phyloP scores from a whole-genome alignment of 108 stramenopile species.

The Skeletonema costatum region DNA sequence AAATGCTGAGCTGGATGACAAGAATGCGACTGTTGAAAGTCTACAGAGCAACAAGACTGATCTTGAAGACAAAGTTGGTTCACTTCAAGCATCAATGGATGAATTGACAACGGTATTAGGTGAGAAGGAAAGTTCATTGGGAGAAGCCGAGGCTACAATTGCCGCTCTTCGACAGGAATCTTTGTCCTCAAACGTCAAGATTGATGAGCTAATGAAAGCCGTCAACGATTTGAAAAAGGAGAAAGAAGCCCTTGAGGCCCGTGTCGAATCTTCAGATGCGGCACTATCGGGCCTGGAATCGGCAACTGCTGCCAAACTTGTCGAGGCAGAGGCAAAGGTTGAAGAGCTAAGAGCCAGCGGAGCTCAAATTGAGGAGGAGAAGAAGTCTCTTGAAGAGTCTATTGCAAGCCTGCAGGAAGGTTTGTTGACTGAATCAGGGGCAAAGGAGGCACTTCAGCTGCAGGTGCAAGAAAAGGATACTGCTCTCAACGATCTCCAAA shows the following conservation, averaged over 20 bases:
- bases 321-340: background rate
- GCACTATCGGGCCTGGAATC: background rate
- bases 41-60: background rate
- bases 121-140: background rate
- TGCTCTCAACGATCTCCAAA: background rate
- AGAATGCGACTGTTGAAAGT: background rate
- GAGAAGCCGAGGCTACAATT: background rate
- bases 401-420: background rate
- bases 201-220: background rate
- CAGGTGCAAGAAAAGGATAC: slow-evolving; percentile 10
- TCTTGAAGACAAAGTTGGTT: background rate
- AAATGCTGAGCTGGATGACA: background rate
- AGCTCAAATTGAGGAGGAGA: slow-evolving; percentile 1
- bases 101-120: background rate
- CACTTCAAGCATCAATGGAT: background rate
- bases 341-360: background rate
- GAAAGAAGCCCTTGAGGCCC: background rate
- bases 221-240: background rate
- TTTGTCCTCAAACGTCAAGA: background rate
- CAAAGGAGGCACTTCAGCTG: background rate
- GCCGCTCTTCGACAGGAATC: background rate
- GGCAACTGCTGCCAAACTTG: background rate
- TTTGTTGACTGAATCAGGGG: slow-evolving; percentile 3
- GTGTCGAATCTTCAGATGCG: background rate
- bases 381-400: background rate